phyloP scores from a whole-genome alignment of 2,329 filamentous ascomycete genomes.

The Fusarium veterinarium region DNA sequence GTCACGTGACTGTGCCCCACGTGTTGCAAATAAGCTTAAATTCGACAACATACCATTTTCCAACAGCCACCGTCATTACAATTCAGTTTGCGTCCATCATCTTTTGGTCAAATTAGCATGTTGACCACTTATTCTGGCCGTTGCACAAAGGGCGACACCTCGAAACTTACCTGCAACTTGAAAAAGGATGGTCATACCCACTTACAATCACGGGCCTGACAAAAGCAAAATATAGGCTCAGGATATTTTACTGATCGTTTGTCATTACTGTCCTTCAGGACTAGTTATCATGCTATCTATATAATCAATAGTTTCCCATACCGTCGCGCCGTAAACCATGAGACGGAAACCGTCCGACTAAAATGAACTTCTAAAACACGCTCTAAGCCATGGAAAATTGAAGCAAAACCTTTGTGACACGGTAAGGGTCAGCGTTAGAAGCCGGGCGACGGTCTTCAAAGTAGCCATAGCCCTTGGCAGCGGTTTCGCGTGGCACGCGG shows the following conservation, averaged over 20 bases:
- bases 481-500: conserved; percentile 87
- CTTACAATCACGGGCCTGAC: no score
- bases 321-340: conserved; percentile 24
- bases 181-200: no score
- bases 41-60: background rate
- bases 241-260: conserved; percentile 6
- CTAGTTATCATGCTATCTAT: conserved; percentile 32
- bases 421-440: conserved; percentile 89
- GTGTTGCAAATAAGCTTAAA: background rate
- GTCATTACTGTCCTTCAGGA: conserved; percentile 18
- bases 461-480: conserved; percentile 92
- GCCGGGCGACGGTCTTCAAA: conserved; percentile 88
- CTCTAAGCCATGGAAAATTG: conserved; percentile 38
- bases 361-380: conserved; percentile 17
- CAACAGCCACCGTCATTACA: background rate
- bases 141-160: no score
- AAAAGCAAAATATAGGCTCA: background rate
- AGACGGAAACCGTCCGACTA: conserved; percentile 5
- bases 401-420: conserved; percentile 78
- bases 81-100: no score
- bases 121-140: no score
- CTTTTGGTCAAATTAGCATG: no score
- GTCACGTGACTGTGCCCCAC: background rate
- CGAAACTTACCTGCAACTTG: no score
- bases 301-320: conserved; percentile 26